Conservation (phyloP, 345 rosid species). For the Carallia brachiata region DNA sequence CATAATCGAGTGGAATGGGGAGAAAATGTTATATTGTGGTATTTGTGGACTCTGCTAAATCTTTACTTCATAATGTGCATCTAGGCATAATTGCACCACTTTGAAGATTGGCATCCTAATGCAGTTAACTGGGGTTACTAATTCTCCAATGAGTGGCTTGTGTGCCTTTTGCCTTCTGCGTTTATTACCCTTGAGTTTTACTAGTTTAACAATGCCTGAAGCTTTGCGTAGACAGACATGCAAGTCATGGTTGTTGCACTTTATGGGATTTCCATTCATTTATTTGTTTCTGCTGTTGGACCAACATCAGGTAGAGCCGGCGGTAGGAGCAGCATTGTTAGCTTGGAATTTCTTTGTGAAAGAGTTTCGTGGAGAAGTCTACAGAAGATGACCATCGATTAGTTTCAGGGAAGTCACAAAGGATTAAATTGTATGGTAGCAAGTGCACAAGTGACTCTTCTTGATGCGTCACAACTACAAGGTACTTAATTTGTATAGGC, state of each 20-base stretch:
- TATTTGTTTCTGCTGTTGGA: background rate
- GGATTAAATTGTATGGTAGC: constrained; percentile 1
- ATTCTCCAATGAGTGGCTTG: too few species aligned
- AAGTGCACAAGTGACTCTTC: background rate
- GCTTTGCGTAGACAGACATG: background rate
- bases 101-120: too few species aligned
- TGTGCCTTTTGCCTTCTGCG: too few species aligned
- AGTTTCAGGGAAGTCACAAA: background rate
- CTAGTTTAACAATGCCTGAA: background rate
- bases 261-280: background rate
- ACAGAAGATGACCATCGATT: constrained; percentile 5
- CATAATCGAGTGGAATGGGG: too few species aligned
- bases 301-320: constrained; percentile 64
- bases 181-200: too few species aligned
- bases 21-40: too few species aligned
- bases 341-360: constrained; percentile 51
- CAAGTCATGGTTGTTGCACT: background rate
- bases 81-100: too few species aligned
- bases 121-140: too few species aligned
- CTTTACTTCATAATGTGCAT: too few species aligned
- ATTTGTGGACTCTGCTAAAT: too few species aligned
- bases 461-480: background rate
- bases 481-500: background rate
- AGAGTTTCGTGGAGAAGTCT: constrained; percentile 12
- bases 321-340: constrained; percentile 68